phyloP scores from a whole-genome alignment of 1,284 basidiomycete species.

The Volvariella volvacea region DNA sequence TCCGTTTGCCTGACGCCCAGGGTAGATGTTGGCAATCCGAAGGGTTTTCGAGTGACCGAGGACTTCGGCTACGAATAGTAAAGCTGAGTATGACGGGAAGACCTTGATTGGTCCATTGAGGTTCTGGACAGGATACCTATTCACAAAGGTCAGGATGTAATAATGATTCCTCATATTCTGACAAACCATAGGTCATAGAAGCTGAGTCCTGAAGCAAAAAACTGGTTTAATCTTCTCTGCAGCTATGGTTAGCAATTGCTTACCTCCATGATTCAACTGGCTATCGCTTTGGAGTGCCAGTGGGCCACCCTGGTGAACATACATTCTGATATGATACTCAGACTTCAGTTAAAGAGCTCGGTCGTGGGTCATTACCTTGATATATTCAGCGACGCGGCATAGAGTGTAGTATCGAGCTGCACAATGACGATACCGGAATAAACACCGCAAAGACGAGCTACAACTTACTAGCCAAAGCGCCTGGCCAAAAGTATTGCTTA shows the following conservation, averaged over 20 bases:
- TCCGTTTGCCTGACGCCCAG: constrained; percentile 41
- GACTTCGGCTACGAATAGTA: constrained; percentile 42
- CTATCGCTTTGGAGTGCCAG: constrained; percentile 40
- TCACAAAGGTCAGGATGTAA: background rate
- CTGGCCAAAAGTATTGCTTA: constrained; percentile 47
- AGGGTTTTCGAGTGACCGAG: constrained; percentile 34
- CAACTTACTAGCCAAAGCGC: constrained; percentile 40
- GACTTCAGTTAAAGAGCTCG: background rate
- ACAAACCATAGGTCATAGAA: constrained; percentile 41
- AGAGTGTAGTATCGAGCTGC: constrained; percentile 38
- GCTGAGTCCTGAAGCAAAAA: constrained; percentile 26
- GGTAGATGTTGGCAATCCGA: constrained; percentile 40
- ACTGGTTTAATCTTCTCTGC: background rate
- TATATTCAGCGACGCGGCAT: constrained; percentile 44
- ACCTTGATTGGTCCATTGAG: constrained; percentile 40
- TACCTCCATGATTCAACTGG: constrained; percentile 40
- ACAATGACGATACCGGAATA: constrained; percentile 1
- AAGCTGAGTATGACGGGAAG: constrained; percentile 43
- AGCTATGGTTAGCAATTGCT: constrained; percentile 3
- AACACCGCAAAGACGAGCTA: constrained; percentile 1
- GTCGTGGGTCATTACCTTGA: constrained; percentile 25
- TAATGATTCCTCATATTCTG: background rate
- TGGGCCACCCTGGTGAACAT: constrained; percentile 45
- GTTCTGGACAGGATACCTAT: constrained; percentile 41
- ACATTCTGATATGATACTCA: constrained; percentile 24